Evolutionary conservation across 164 flowering plant species (phyloP), one percentile per base, ranked within the genome.

Genomic region (Berberis thunbergii): DNA sequence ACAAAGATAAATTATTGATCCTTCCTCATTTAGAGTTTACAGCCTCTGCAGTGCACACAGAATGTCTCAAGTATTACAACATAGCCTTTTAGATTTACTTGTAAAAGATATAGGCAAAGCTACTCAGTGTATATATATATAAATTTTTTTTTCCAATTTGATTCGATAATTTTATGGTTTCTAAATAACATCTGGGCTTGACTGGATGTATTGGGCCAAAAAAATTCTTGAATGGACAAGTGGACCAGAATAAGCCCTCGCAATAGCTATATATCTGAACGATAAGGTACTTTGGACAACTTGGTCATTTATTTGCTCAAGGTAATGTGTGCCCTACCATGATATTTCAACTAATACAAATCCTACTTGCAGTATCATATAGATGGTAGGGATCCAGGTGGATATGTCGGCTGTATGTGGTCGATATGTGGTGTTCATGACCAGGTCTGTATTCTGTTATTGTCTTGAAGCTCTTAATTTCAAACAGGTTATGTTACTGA

Each of bases 141-240:
- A 26, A 0, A 26, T 26, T 46, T 46, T 46, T 46, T 46, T 53
- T 8, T n/a, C 8, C 26, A 26, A 26, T 26, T 26, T 26, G 26
- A 26, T 26, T 26, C 11, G 44, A 5, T 57, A 1, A 7, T 45
- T 41, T 4, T 45, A 8, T 6, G 11, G 6, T 57, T 42, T 57
- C 41, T 57, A 45, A 1, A 5, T 57, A 42, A 5, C 42, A 41
- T 26, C 3, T 57, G 42, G 6, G 12, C 43, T 64, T 11, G 65
- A 76, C 85, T 91, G 97, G 70, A 94, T 94, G 99, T 94, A 94
- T 67, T 91, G 99, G 99, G 99, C 96, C 1, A 94, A 94, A 68
- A 94, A 91, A 84, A 94, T 94, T 68, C 90, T 94, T 9, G 99
- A 94, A 74, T 94, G 99, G 97, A 94, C 99, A 41, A 79, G 49